Conservation (phyloP, 768 basidiomycete genomes). For the Xerocomus spinulosus region DNA sequence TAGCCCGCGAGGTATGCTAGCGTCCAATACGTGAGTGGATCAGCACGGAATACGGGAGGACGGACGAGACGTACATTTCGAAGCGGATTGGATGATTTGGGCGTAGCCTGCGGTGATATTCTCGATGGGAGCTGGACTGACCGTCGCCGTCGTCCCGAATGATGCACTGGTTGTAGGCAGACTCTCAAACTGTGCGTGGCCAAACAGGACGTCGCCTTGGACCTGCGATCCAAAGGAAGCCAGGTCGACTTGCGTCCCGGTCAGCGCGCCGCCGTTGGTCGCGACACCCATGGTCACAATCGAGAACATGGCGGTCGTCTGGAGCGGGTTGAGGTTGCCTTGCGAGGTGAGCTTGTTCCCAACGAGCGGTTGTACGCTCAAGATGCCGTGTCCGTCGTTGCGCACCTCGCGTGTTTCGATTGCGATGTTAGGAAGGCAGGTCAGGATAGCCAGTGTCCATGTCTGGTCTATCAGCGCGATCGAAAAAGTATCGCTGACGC, state of each 20-base stretch:
- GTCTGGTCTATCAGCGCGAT: conserved; percentile 12
- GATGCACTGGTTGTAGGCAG: conserved; percentile 2
- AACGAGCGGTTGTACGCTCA: conserved; percentile 18
- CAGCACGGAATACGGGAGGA: too few relatives aligned
- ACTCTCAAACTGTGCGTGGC: conserved; percentile 8
- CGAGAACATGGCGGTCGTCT: conserved; percentile 24
- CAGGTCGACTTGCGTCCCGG: neutral
- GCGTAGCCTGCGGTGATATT: conserved; percentile 19
- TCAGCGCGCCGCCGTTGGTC: neutral
- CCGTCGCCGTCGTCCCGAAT: neutral
- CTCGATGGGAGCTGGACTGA: conserved; percentile 7
- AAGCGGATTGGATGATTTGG: conserved; percentile 16
- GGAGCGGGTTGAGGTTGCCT: conserved; percentile 22
- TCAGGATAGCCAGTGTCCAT: conserved; percentile 21
- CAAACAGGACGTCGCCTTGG: conserved; percentile 20
- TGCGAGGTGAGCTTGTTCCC: conserved; percentile 12
- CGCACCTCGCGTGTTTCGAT: conserved; percentile 29
- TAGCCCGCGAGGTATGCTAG: conserved; percentile 15
- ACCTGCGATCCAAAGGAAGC: conserved; percentile 13
- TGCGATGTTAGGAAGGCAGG: conserved; percentile 18
- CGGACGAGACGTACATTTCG: conserved; percentile 12
- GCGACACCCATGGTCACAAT: conserved; percentile 13
- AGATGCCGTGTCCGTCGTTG: conserved; percentile 13
- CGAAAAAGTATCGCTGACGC: conserved; percentile 9
- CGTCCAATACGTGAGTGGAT: too few relatives aligned